phyloP scores from a whole-genome alignment of 768 basidiomycete genomes.

The Daedaleopsis sinensis region DNA sequence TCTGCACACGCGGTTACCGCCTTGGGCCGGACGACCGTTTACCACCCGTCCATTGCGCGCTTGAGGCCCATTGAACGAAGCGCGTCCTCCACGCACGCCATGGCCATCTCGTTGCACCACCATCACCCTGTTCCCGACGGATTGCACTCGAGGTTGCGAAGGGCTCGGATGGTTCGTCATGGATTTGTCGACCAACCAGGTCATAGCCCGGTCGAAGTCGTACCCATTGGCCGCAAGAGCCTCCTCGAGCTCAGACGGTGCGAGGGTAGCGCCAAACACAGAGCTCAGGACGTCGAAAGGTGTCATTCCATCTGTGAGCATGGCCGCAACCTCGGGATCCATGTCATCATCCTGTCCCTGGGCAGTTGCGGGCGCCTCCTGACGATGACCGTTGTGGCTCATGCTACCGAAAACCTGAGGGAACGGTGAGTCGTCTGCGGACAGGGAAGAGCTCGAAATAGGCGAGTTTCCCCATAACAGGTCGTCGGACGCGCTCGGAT shows the following conservation, averaged over 20 bases:
- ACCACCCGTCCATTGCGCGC: slow-evolving; percentile 40
- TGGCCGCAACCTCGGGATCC: slow-evolving; percentile 56
- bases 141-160: slow-evolving; percentile 53
- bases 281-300: slow-evolving; percentile 95
- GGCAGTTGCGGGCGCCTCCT: slow-evolving; percentile 4
- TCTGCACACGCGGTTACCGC: slow-evolving; percentile 85
- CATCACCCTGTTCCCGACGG: slow-evolving; percentile 69
- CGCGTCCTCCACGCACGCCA: slow-evolving; percentile 46
- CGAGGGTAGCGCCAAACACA: slow-evolving; percentile 89
- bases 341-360: slow-evolving; percentile 30
- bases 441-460: slow-evolving; percentile 51
- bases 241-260: slow-evolving; percentile 91
- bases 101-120: slow-evolving; percentile 61
- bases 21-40: slow-evolving; percentile 59
- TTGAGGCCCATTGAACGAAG: slow-evolving; percentile 34
- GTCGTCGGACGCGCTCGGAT: slow-evolving; percentile 65
- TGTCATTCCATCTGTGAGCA: slow-evolving; percentile 91
- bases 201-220: slow-evolving; percentile 96
- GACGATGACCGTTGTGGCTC: slow-evolving; percentile 23
- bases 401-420: slow-evolving; percentile 15
- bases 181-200: slow-evolving; percentile 83
- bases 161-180: slow-evolving; percentile 47
- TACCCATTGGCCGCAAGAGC: slow-evolving; percentile 86
- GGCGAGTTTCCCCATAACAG: slow-evolving; percentile 57
- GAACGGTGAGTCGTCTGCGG: slow-evolving; percentile 49